Evolutionary conservation across 495 filamentous ascomycete genomes (phyloP), one percentile per base, ranked within the genome.

Genomic region (Penicillium flavigenum): DNA sequence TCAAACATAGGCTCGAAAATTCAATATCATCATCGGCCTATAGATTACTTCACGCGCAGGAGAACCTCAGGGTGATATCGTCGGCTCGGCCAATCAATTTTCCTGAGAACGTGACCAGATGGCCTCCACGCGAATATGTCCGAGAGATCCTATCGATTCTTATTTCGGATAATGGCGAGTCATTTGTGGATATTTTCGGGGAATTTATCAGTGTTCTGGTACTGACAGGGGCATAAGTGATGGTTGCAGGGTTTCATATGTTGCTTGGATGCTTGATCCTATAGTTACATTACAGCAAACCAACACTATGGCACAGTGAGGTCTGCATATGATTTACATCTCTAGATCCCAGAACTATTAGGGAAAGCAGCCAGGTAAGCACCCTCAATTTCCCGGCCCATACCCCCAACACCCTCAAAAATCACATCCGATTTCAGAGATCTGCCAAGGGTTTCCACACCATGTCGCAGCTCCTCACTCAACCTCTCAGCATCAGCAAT

Each of bases 381-480:
- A 24, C 50, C 54, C 42, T 68, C 63, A 51, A 68, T 61, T 49
- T 68, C 65, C 12, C 49, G 57, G 0, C 57, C 63, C 63, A 68
- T 65, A 11, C 57, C 57, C 12, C 59, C 57, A 26, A 68, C 59
- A 11, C 63, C 62, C 41, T 65, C 62, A 36, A 67, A 67, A 4
- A 68, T 57, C 8, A 58, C 44, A 52, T 61, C 60, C 2, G 55
- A 51, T 34, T 63, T 79, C 76, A 60, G 65, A 69, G 17, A 79
- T 49, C 12, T 68, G 63, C 34, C 69, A 65, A 54, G 73, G 36
- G 47, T 78, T 11, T 72, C 64, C 9, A 82, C 60, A 2, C 72
- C 79, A 62, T 76, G 68, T 24, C 77, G 67, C 20, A 82, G 57
- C 36, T 76, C 74, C 27, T 73, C 71, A 14, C 70, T 72, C 32